Evolutionary conservation across 768 basidiomycete species (phyloP), one percentile per base, ranked within the genome.

Genomic region (Punctularia strigosozonata): DNA sequence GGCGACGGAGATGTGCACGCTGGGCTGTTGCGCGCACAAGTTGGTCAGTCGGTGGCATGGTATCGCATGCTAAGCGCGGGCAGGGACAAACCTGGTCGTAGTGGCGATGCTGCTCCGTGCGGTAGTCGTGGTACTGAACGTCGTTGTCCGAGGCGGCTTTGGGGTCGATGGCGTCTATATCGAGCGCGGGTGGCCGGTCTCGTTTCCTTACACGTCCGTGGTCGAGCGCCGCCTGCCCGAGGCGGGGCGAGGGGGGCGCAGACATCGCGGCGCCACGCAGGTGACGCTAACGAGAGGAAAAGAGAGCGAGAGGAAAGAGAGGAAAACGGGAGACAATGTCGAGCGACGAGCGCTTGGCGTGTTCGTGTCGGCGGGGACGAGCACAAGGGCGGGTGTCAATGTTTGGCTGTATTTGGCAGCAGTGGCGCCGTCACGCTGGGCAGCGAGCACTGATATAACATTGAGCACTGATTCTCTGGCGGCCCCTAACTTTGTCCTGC

Each of bases 171-270:
- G n/a, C n/a, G n/a, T n/a, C n/a, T n/a, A 72, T 64, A 50, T 72
- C 69, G 44, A 76, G 68, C 39, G 68, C 65, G 26, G 71, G 65
- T 31, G 70, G 69, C 48, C 66, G 64, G 54, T 73, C 71, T 56
- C 65, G 66, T 55, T 60, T 65, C 60, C 57, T 68, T 46, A 55
- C 48, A 35, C 56, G 55, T 46, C 51, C 46, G 50, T 54, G 61
- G 55, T 61, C 57, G 49, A 60, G 54, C 50, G 58, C 57, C 47
- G 56, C 56, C 57, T 50, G 65, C 57, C 42, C 65, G 62, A 47
- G 60, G 60, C 47, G 61, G 58, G 56, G 56, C 34, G 51, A 48
- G 25, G 59, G 42, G 32, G 61, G 50, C 36, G 53, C 46, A 50
- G 67, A 68, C 68, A 70, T 69, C 45, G 44, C 38, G 64, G 47